phyloP scores from a whole-genome alignment of 73 alveolate genomes.

The Tetrahymena borealis region DNA sequence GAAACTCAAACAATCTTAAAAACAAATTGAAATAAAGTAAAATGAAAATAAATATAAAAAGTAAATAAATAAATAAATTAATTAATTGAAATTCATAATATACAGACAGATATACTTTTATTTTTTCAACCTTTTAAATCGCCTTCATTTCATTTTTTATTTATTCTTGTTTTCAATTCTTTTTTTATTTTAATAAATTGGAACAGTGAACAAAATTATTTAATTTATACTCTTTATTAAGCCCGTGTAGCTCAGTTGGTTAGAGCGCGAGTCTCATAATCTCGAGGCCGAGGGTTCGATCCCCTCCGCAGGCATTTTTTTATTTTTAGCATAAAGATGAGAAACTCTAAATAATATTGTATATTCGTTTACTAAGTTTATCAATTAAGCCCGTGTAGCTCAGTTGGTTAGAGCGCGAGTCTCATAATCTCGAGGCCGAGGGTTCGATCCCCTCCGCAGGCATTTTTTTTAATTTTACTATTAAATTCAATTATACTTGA shows the following conservation, averaged over 20 bases:
- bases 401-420: constrained; percentile 60
- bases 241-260: constrained; percentile 58
- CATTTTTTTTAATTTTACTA: too few relatives aligned
- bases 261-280: constrained; percentile 59
- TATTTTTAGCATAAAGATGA: not conserved
- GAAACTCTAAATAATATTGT: not conserved
- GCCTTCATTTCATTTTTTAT: too few relatives aligned
- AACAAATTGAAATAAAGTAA: too few relatives aligned
- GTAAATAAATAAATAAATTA: too few relatives aligned
- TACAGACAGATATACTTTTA: too few relatives aligned
- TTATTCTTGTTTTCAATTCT: too few relatives aligned
- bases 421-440: constrained; percentile 59
- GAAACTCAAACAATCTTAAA: too few relatives aligned
- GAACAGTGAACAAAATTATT: too few relatives aligned
- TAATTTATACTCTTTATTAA: not conserved
- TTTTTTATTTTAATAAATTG: too few relatives aligned
- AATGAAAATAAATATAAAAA: too few relatives aligned
- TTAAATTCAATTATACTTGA: too few relatives aligned
- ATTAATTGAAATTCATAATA: not conserved
- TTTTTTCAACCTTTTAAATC: too few relatives aligned
- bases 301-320: constrained; percentile 47
- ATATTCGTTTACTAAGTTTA: not conserved
- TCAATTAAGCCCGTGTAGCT: constrained; percentile 44
- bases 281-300: constrained; percentile 57
- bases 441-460: constrained; percentile 53